phyloP scores from a whole-genome alignment of 1,139 yeast genomes.

The Nadsonia starkeyi-henricii region DNA sequence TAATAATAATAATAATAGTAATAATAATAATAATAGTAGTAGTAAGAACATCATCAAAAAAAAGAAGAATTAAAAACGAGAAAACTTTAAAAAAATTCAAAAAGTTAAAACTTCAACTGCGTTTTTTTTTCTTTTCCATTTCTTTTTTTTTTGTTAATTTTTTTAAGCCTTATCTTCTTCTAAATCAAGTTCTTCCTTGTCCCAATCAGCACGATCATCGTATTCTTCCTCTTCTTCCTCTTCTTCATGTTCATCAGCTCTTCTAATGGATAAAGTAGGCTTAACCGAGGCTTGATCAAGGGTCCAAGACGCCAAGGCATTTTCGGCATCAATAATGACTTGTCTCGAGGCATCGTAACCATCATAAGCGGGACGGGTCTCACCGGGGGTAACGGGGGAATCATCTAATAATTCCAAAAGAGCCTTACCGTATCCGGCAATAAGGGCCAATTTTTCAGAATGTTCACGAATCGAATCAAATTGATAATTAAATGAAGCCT shows the following conservation, averaged over 20 bases:
- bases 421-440: conserved; percentile 98
- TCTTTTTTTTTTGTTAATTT: too few relatives aligned
- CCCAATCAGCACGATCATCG: conserved; percentile 29
- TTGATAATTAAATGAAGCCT: conserved; percentile 94
- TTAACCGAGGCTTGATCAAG: conserved; percentile 88
- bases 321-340: conserved; percentile 93
- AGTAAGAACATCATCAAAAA: too few relatives aligned
- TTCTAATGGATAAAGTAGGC: conserved; percentile 84
- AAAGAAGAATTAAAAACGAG: too few relatives aligned
- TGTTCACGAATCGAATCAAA: conserved; percentile 94
- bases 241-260: conserved; percentile 46
- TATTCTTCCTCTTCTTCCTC: conserved; percentile 37
- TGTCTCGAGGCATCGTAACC: conserved; percentile 98
- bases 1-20: too few relatives aligned
- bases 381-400: conserved; percentile 97
- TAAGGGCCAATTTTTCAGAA: conserved; percentile 89
- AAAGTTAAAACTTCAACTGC: too few relatives aligned
- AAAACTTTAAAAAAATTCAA: too few relatives aligned
- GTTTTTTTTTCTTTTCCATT: too few relatives aligned
- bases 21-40: too few relatives aligned
- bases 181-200: conserved; percentile 15
- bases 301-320: conserved; percentile 93
- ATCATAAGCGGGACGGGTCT: conserved; percentile 95
- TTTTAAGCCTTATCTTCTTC: conserved; percentile 7
- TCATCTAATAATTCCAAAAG: conserved; percentile 90